These are phyloP conservation scores for Pythium brassicae DNA, from an alignment of 352 stramenopile genomes.

Conservation along the genomic window DNA sequence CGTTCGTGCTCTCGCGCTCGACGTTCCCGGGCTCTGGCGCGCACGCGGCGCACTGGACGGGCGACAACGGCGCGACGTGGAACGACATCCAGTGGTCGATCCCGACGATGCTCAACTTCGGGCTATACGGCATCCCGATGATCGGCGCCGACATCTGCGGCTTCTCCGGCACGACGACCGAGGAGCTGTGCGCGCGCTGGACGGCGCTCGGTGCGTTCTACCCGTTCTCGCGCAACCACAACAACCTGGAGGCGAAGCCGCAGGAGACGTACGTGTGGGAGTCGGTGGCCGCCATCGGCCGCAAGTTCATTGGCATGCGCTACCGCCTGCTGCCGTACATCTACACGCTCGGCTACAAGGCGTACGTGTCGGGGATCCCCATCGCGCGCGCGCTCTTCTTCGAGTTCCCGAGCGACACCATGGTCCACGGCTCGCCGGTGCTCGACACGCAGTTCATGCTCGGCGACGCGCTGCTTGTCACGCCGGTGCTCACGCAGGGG, in stretches of 20 bases:
- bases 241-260: slow-evolving; percentile 41
- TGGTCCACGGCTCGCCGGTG: slow-evolving; percentile 19
- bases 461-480: slow-evolving; percentile 31
- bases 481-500: slow-evolving; percentile 25
- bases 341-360: slow-evolving; percentile 72
- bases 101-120: slow-evolving; percentile 62
- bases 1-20: slow-evolving; percentile 70
- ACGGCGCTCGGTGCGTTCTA: slow-evolving; percentile 72
- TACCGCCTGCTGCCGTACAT: slow-evolving; percentile 79
- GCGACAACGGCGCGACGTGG: slow-evolving; percentile 77
- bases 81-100: slow-evolving; percentile 73
- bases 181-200: slow-evolving; percentile 78
- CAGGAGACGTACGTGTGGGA: slow-evolving; percentile 72
- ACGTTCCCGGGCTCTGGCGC: slow-evolving; percentile 62
- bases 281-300: slow-evolving; percentile 35
- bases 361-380: slow-evolving; percentile 30
- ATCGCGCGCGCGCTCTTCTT: slow-evolving; percentile 58
- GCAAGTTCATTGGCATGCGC: slow-evolving; percentile 61
- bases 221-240: slow-evolving; percentile 81
- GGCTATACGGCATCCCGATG: slow-evolving; percentile 79
- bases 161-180: slow-evolving; percentile 48
- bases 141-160: slow-evolving; percentile 77
- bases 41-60: slow-evolving; percentile 71
- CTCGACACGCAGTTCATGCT: slow-evolving; percentile 57
- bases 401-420: slow-evolving; percentile 52